These are phyloP conservation scores for Backusella macrospora DNA, from an alignment of 192 early-diverging fungal genomes.

Conservation along the genomic window DNA sequence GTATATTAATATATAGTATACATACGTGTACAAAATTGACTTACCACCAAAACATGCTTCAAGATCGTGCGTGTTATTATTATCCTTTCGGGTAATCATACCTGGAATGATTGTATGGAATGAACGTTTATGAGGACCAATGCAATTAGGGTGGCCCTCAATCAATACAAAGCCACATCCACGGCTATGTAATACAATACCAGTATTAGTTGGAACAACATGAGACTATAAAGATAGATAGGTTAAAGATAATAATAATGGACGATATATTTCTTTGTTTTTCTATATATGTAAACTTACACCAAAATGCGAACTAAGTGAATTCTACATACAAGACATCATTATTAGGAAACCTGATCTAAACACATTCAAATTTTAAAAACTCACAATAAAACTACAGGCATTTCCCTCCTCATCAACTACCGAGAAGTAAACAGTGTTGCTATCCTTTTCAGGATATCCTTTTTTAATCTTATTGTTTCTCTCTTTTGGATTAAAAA, in stretches of 20 bases:
- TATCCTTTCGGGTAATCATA: conserved; percentile 54
- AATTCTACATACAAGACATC: conserved; percentile 43
- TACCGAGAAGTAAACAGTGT: conserved; percentile 79
- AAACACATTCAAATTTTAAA: conserved; percentile 11
- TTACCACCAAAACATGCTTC: conserved; percentile 51
- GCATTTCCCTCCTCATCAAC: conserved; percentile 80
- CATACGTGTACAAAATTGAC: not conserved
- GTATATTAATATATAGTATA: too few relatives aligned
- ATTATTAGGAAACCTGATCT: not conserved
- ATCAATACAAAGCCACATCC: conserved; percentile 69
- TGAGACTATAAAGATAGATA: conserved; percentile 38
- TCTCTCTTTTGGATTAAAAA: conserved; percentile 55
- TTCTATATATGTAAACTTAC: conserved; percentile 39
- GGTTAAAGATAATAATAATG: not conserved
- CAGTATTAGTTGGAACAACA: conserved; percentile 60
- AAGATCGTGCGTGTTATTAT: conserved; percentile 37
- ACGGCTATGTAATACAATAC: conserved; percentile 71
- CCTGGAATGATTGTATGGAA: conserved; percentile 83
- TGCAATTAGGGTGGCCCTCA: conserved; percentile 61
- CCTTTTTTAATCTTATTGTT: conserved; percentile 56
- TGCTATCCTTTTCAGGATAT: conserved; percentile 60
- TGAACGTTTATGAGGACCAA: conserved; percentile 70
- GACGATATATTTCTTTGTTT: not conserved
- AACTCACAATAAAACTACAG: conserved; percentile 72
- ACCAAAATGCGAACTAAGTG: conserved; percentile 57